Evolutionary conservation across 805 yeast genomes (phyloP), one percentile per base, ranked within the genome.

Genomic region (Metschnikowia corniflorae): DNA sequence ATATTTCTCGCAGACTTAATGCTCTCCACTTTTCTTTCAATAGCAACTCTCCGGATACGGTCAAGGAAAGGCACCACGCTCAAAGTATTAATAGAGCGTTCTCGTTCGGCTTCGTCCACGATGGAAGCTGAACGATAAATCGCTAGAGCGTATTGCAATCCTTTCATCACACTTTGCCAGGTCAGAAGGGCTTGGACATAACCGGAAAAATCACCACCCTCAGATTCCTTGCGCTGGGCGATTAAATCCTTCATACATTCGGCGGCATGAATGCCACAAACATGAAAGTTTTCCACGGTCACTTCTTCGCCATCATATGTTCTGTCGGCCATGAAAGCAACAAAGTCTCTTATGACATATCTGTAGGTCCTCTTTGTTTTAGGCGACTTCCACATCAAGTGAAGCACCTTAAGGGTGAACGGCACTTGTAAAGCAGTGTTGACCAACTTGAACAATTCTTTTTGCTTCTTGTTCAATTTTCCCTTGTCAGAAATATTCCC

Each of bases 261-360:
- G 9, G 10, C 23, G 9, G 10, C 10, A 10, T 20, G 10, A 7
- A 7, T 7, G 9, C 23, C 23, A 20, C 10, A 10, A 20, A 20
- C 23, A 20, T 7, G 9, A 20, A 20, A 20, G 23, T 20, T 7
- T 20, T 7, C 10, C 10, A 7, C 23, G 10, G 7, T 10, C 9
- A 20, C 23, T 7, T 18, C 21, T 16, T 23, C 30, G 6, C 32
- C 17, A 9, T 18, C 31, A 24, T 26, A 9, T 3, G 15, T 12
- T 5, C 6, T 16, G 5, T 26, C 24, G 13, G 40, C 35, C 35
- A 31, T 26, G 24, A 17, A 37, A 20, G 15, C 15, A 14, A 37
- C 31, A 22, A 31, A 37, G 10, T 31, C 32, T 7, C 32, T 16
- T 13, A 31, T 37, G 15, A 35, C 23, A 19, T 37, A 37, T 1